Evolutionary conservation across 306 rosid genomes (phyloP), one percentile per base, ranked within the genome.

Genomic region (Lathyrus tuberosus): DNA sequence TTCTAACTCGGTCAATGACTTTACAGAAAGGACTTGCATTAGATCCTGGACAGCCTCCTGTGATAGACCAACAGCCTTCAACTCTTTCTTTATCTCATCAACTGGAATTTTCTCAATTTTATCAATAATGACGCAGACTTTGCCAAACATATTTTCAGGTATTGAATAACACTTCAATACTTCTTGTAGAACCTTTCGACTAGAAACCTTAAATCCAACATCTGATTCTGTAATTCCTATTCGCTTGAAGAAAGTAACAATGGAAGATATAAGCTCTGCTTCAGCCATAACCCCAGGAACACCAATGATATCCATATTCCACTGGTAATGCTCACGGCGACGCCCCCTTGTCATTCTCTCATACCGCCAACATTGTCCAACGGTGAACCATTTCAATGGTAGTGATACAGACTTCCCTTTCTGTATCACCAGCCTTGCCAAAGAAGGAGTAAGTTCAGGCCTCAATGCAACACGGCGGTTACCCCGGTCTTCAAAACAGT

Each of bases 301-400:
- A 77, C 98, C 98, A 65, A 94, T 81, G 62, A 90, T 88, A 78
- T 94, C 97, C 98, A 94, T 94, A 71, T 94, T 94, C 98, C 98
- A 94, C 54, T 94, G 98, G 56, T 90, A 93, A 67, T 93, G 98
- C 86, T 93, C 98, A 47, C 98, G 84, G 41, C 95, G 94, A 62
- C 98, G 87, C 10, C 98, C 97, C 80, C 96, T 93, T 13, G 97
- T 93, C 98, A 93, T 90, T 79, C 98, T 87, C 84, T 94, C 98
- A 28, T 94, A 94, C 53, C 98, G 90, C 98, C 97, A 94, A 70
- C 98, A 94, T 70, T 90, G 98, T 66, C 98, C 98, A 62, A 90
- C 76, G n/a, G 97, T 87, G 85, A 90, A 94, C 98, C 98, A 90
- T 77, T 94, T 94, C 82, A 94, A 71, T 11, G 98, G 97, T 41